These are phyloP conservation scores for Cladosporium sp. DNA, from an alignment of 2,329 filamentous ascomycete genomes.

Conservation along the genomic window DNA sequence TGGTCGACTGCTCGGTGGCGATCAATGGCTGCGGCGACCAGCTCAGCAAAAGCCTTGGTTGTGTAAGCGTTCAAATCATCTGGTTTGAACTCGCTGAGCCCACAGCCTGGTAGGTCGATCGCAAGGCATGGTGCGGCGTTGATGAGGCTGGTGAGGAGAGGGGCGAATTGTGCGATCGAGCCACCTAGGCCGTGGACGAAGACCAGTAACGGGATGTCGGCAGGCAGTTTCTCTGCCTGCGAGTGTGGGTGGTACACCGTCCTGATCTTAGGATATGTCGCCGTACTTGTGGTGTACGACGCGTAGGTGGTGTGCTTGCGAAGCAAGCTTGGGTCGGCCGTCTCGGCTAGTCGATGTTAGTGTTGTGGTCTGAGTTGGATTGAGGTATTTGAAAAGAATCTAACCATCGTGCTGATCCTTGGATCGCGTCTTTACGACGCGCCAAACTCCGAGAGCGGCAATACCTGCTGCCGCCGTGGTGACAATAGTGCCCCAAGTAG, in stretches of 20 bases:
- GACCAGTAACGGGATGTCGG: constrained; percentile 76
- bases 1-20: constrained; percentile 70
- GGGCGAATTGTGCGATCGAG: constrained; percentile 82
- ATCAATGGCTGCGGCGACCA: constrained; percentile 74
- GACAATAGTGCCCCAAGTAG: constrained; percentile 8
- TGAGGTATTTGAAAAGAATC: not conserved
- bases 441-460: constrained; percentile 8
- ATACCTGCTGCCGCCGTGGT: constrained; percentile 1
- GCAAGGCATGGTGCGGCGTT: constrained; percentile 83
- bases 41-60: constrained; percentile 69
- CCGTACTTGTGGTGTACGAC: constrained; percentile 68
- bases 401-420: not conserved
- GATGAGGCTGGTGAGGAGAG: constrained; percentile 75
- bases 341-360: constrained; percentile 6
- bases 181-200: constrained; percentile 95
- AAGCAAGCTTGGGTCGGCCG: constrained; percentile 76
- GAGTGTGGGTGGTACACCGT: constrained; percentile 82
- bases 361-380: not conserved
- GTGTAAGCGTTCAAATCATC: constrained; percentile 76
- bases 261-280: constrained; percentile 73
- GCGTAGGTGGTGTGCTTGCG: constrained; percentile 71
- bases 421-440: constrained; percentile 1
- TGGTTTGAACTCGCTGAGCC: constrained; percentile 72
- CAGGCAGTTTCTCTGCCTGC: constrained; percentile 78
- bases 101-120: constrained; percentile 88